phyloP scores from a whole-genome alignment of 495 filamentous ascomycete species.

The Penicillium waksmanii region DNA sequence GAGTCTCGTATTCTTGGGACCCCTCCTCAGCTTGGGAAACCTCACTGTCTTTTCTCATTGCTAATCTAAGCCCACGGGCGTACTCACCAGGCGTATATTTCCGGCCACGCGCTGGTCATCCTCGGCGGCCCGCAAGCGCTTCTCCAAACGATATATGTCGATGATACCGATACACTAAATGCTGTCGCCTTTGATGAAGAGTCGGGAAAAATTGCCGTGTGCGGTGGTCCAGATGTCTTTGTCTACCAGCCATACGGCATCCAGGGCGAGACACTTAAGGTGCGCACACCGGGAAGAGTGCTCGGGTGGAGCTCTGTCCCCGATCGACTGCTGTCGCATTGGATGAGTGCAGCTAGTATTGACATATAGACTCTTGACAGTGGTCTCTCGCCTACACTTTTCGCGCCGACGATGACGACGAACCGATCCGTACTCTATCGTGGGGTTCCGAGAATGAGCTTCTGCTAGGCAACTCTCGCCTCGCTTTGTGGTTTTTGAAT shows the following conservation, averaged over 20 bases:
- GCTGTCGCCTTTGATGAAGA: slow-evolving; percentile 77
- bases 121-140: slow-evolving; percentile 73
- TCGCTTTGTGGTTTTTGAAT: slow-evolving; percentile 70
- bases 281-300: slow-evolving; percentile 22
- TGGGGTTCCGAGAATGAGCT: slow-evolving; percentile 87
- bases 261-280: slow-evolving; percentile 63
- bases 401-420: slow-evolving; percentile 43
- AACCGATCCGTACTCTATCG: slow-evolving; percentile 67
- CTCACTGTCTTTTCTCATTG: slow-evolving; percentile 1
- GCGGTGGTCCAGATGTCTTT: slow-evolving; percentile 64
- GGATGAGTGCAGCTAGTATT: background rate
- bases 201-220: slow-evolving; percentile 84
- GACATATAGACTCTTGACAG: slow-evolving; percentile 35
- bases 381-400: slow-evolving; percentile 58
- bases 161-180: slow-evolving; percentile 70
- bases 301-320: background rate
- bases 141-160: slow-evolving; percentile 89
- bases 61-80: slow-evolving; percentile 22
- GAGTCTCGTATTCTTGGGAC: slow-evolving; percentile 25
- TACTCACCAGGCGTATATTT: slow-evolving; percentile 76
- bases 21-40: slow-evolving; percentile 11
- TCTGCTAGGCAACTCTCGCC: slow-evolving; percentile 69
- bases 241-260: slow-evolving; percentile 80
- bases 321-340: background rate
- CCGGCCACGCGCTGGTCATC: slow-evolving; percentile 83